Evolutionary conservation across 768 basidiomycete genomes (phyloP), one percentile per base, ranked within the genome.

Genomic region (Pleurotus cornucopiae): DNA sequence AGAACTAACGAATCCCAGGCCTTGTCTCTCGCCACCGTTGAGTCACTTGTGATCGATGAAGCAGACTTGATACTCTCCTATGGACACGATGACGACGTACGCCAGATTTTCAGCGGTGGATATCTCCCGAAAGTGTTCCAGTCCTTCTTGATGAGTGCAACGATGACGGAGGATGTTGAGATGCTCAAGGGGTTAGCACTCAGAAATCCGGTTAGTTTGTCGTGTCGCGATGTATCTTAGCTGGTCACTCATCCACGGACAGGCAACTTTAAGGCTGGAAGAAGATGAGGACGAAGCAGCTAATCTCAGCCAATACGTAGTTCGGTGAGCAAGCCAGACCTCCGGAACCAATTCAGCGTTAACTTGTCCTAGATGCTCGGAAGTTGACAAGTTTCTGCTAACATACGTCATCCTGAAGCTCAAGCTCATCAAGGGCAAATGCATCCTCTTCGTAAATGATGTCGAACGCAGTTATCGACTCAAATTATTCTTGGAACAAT

Each of bases 401-500:
- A 86, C 88, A 25, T 99, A 96, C 67, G 94, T 98, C 37, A 91
- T 98, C 59, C 85, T 98, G 67, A 98, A 98, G 70, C 85, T 99
- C 63, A 91, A 87, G 68, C 88, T 99, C 57, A 87, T 98, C 71
- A 86, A 89, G 67, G 97, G 97, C 43, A 98, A 98, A 84, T 91
- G 89, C 63, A 89, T 99, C 60, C 72, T 99, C 39, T 99, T 99
- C 64, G 96, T 98, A 53, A 98, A 98, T 72, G 88, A 93, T 65
- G 89, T 97, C 46, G 95, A 97, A 62, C 85, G 96, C 20, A 88
- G 88, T 53, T 99, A 98, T 69, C 88, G 94, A 53, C 78, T 99
- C 58, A 97, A 98, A 68, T 83, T 99, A n/a, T 99, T 98, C 73
- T 76, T 99, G 41, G 97, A 98, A 63, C 94, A 98, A 70, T 98